Percentiles rank a stretch among this genome's conserved stretches.
phyloP scores from a whole-genome alignment of 1,284 basidiomycete species.

The Ceratorhiza oryzae-sativae region DNA sequence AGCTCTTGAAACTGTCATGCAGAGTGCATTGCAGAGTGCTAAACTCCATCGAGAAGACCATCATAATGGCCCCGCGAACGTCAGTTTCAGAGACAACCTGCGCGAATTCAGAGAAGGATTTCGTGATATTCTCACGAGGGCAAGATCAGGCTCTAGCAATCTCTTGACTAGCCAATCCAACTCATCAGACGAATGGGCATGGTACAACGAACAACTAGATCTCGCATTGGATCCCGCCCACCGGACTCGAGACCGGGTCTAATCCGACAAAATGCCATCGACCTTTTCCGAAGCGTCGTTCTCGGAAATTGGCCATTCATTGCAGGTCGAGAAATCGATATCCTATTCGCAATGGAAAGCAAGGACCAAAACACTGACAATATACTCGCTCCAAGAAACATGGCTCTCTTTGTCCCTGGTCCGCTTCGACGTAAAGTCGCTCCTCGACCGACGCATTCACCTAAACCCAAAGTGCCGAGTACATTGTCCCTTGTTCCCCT shows the following conservation, averaged over 20 bases:
- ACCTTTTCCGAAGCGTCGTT: conserved; percentile 15
- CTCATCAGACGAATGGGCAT: background rate
- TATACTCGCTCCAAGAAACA: background rate
- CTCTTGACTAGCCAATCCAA: background rate
- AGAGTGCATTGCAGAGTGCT: background rate
- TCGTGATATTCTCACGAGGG: background rate
- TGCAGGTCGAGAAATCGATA: conserved; percentile 1
- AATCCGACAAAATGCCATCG: conserved; percentile 8
- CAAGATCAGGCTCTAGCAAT: no score
- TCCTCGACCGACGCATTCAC: background rate
- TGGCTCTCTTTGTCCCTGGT: background rate
- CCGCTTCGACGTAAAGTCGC: background rate
- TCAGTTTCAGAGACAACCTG: conserved; percentile 5
- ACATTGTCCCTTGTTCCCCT: conserved; percentile 1
- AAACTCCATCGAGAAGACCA: background rate
- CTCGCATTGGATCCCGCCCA: background rate
- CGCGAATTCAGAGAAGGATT: conserved; percentile 12
- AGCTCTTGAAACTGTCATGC: conserved; percentile 18
- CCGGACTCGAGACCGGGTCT: background rate
- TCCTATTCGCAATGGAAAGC: background rate
- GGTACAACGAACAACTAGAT: background rate
- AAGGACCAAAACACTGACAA: background rate
- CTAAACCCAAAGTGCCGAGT: background rate
- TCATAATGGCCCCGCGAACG: background rate
- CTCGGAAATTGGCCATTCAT: conserved; percentile 35